These are phyloP conservation scores for Alternaria sp. DNA, from an alignment of 2,329 filamentous ascomycete species.

Conservation along the genomic window DNA sequence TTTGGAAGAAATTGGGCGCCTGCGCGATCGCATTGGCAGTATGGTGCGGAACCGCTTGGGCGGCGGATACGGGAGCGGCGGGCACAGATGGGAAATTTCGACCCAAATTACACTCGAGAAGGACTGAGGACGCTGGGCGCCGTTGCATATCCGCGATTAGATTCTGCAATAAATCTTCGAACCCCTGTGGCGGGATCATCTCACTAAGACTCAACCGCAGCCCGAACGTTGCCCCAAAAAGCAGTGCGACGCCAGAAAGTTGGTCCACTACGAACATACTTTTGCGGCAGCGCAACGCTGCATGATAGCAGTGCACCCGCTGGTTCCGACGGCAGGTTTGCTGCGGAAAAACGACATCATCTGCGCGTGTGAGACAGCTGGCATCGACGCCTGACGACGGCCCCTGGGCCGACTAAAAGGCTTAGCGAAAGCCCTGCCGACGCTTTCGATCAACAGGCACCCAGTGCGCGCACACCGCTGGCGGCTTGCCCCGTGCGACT, in stretches of 20 bases:
- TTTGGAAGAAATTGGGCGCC: slow-evolving; percentile 68
- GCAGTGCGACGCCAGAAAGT: slow-evolving; percentile 12
- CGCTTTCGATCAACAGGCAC: slow-evolving; percentile 40
- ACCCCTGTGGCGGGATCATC: slow-evolving; percentile 29
- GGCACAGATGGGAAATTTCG: slow-evolving; percentile 90
- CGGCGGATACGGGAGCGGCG: slow-evolving; percentile 82
- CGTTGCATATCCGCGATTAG: slow-evolving; percentile 22
- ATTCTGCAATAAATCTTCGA: slow-evolving; percentile 27
- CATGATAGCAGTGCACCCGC: background rate
- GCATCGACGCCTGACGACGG: slow-evolving; percentile 39
- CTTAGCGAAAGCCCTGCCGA: slow-evolving; percentile 34
- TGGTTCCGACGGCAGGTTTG: slow-evolving; percentile 6
- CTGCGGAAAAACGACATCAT: slow-evolving; percentile 23
- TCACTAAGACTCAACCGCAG: slow-evolving; percentile 19
- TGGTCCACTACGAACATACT: slow-evolving; percentile 11
- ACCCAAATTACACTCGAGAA: slow-evolving; percentile 73
- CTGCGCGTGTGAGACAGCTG: slow-evolving; percentile 32
- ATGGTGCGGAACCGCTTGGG: slow-evolving; percentile 86
- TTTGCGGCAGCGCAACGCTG: slow-evolving; percentile 14
- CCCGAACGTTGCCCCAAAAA: slow-evolving; percentile 27
- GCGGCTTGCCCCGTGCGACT: slow-evolving; percentile 36
- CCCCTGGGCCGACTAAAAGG: slow-evolving; percentile 26
- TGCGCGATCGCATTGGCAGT: slow-evolving; percentile 77
- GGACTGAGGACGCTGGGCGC: slow-evolving; percentile 40
- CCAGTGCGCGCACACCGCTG: slow-evolving; percentile 40